A percentile compares a stretch with the other conserved stretches of the same genome.
Conservation (phyloP, 179 eudicot genomes). For the Vitellaria paradoxa region DNA sequence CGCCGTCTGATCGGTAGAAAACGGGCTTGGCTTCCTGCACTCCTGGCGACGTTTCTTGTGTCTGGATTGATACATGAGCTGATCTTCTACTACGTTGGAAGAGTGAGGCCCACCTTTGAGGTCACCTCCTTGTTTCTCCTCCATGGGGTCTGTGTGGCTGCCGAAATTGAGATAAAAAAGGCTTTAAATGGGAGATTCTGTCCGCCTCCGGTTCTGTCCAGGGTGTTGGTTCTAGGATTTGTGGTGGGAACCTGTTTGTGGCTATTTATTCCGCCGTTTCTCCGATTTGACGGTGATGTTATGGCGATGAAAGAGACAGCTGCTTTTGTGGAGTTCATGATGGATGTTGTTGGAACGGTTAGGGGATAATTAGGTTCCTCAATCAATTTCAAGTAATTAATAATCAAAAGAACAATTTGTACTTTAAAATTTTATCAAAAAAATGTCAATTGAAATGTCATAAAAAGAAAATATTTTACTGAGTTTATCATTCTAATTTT, state of each 20-base stretch:
- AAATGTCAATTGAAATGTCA: too few species aligned
- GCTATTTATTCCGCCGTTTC: conserved; percentile 54
- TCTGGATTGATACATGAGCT: conserved; percentile 63
- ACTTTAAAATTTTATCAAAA: too few species aligned
- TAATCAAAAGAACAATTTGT: too few species aligned
- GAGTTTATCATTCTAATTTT: too few species aligned
- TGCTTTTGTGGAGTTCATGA: conserved; percentile 13
- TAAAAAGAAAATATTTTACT: too few species aligned
- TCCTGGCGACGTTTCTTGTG: conserved; percentile 37
- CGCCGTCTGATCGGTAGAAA: neutral
- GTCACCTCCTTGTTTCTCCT: conserved; percentile 47
- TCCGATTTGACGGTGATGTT: conserved; percentile 19
- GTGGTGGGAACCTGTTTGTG: conserved; percentile 37
- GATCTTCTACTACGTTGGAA: conserved; percentile 41
- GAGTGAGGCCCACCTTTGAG: conserved; percentile 30
- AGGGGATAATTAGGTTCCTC: neutral
- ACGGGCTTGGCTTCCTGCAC: conserved; percentile 28
- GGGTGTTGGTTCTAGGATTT: conserved; percentile 30
- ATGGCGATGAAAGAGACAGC: too few species aligned
- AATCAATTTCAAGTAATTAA: neutral
- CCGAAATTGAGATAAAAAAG: conserved; percentile 36
- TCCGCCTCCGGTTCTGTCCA: conserved; percentile 32
- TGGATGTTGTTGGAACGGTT: neutral
- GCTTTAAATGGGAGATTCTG: conserved; percentile 21
- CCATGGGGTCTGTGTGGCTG: too few species aligned